These are phyloP conservation scores for Candida nonsorbophila DNA, from an alignment of 805 yeast species.

Conservation along the genomic window DNA sequence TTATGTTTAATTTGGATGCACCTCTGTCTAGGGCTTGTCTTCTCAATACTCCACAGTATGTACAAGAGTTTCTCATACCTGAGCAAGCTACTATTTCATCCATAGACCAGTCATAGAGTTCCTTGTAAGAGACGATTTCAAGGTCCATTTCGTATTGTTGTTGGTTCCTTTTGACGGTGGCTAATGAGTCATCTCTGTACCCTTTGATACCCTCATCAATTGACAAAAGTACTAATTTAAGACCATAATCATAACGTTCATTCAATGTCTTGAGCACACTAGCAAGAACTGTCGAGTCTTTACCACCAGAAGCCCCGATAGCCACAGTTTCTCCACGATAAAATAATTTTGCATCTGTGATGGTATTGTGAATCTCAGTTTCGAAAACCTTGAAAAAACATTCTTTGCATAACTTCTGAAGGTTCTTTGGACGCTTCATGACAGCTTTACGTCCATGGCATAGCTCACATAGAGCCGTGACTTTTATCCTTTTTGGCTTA, in stretches of 20 bases:
- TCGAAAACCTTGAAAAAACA: constrained; percentile 91
- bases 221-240: constrained; percentile 75
- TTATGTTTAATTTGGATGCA: constrained; percentile 76
- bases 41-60: constrained; percentile 96
- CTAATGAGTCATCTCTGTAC: constrained; percentile 93
- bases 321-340: constrained; percentile 83
- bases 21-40: constrained; percentile 97
- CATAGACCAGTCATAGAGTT: constrained; percentile 96
- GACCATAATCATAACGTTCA: constrained; percentile 82
- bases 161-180: constrained; percentile 93
- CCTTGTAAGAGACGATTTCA: constrained; percentile 79
- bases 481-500: constrained; percentile 23
- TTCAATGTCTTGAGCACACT: constrained; percentile 80
- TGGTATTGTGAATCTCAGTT: constrained; percentile 92
- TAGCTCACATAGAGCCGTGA: constrained; percentile 63
- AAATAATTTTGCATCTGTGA: constrained; percentile 63
- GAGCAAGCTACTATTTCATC: constrained; percentile 95
- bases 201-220: constrained; percentile 98
- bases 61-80: constrained; percentile 90
- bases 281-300: constrained; percentile 94
- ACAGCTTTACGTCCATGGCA: constrained; percentile 82
- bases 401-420: constrained; percentile 81
- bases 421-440: constrained; percentile 86
- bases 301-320: constrained; percentile 98
- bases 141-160: constrained; percentile 76